phyloP scores from a whole-genome alignment of 2,329 filamentous ascomycete genomes.

The Pseudogymnoascus sp. region DNA sequence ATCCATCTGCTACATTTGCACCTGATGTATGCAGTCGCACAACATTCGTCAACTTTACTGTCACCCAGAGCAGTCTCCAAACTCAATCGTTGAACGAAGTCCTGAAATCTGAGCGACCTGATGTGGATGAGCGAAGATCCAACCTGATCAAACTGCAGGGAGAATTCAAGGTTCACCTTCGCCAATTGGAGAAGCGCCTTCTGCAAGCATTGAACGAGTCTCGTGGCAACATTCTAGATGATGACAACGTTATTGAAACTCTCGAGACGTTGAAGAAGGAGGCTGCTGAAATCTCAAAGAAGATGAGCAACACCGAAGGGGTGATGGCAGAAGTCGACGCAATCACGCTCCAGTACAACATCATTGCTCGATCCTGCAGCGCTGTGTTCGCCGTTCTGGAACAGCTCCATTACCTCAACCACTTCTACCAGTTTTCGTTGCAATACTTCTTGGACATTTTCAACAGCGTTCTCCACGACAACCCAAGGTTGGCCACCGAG shows the following conservation, averaged over 20 bases:
- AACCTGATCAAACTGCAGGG: slow-evolving; percentile 98
- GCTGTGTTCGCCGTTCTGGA: slow-evolving; percentile 95
- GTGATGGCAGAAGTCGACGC: slow-evolving; percentile 97
- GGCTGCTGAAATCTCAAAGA: slow-evolving; percentile 87
- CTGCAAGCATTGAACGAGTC: slow-evolving; percentile 95
- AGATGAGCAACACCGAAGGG: slow-evolving; percentile 94
- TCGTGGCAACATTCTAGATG: slow-evolving; percentile 93
- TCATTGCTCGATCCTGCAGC: slow-evolving; percentile 90
- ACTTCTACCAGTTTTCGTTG: slow-evolving; percentile 98
- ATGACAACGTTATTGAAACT: slow-evolving; percentile 96
- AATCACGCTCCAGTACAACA: slow-evolving; percentile 88
- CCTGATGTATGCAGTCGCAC: slow-evolving; percentile 97
- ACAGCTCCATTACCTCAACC: slow-evolving; percentile 95
- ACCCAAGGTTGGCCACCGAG: slow-evolving; percentile 62
- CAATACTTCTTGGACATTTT: slow-evolving; percentile 99
- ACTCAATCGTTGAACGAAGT: slow-evolving; percentile 97
- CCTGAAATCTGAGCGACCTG: slow-evolving; percentile 91
- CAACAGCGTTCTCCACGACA: slow-evolving; percentile 77
- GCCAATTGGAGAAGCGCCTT: slow-evolving; percentile 87
- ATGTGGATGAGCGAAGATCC: slow-evolving; percentile 90
- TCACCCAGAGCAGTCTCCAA: slow-evolving; percentile 96
- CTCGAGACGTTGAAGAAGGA: slow-evolving; percentile 97
- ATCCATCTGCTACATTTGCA: slow-evolving; percentile 90
- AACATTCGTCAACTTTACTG: slow-evolving; percentile 98
- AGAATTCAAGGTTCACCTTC: slow-evolving; percentile 97